Evolutionary conservation across 805 yeast species (phyloP).

Genomic region (Zygosaccharomyces siamensis): DNA sequence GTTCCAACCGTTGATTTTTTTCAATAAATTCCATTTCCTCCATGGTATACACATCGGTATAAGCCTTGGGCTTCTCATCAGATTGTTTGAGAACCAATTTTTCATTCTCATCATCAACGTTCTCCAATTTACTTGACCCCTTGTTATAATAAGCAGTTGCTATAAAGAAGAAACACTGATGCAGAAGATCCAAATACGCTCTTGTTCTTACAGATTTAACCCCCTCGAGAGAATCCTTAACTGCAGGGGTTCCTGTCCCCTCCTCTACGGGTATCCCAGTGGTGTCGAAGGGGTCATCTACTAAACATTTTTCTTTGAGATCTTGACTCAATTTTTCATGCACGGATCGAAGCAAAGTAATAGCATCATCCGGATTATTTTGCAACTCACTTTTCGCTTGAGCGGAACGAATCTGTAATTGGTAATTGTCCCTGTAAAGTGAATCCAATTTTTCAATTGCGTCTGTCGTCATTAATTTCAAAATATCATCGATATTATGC

Average conservation of each 20-base stretch:
- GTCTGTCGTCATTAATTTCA: slow-evolving; percentile 56
- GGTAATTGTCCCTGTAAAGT: slow-evolving; percentile 45
- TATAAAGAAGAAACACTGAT: slow-evolving; percentile 70
- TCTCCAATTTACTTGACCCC: slow-evolving; percentile 28
- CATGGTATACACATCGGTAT: slow-evolving; percentile 21
- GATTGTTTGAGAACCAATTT: slow-evolving; percentile 12
- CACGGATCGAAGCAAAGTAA: slow-evolving; percentile 42
- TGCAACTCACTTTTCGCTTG: slow-evolving; percentile 57
- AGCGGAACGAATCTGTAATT: slow-evolving; percentile 53
- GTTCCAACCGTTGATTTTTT: slow-evolving; percentile 45
- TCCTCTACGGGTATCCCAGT: slow-evolving; percentile 1
- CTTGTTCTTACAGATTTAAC: slow-evolving; percentile 14
- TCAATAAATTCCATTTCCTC: slow-evolving; percentile 30
- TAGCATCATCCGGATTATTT: slow-evolving; percentile 48
- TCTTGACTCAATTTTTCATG: slow-evolving; percentile 32
- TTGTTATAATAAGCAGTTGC: slow-evolving; percentile 41
- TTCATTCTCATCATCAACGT: slow-evolving; percentile 30
- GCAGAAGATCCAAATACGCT: slow-evolving; percentile 48
- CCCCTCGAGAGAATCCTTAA: slow-evolving; percentile 3
- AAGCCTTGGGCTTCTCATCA: slow-evolving; percentile 15
- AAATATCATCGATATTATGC: slow-evolving; percentile 54
- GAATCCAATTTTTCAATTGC: slow-evolving; percentile 47
- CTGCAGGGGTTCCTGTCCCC: neutral
- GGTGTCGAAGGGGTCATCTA: slow-evolving; percentile 18
- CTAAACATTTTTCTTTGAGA: slow-evolving; percentile 21